Percentiles rank a stretch among this genome's conserved stretches.
phyloP scores from a whole-genome alignment of 2,329 filamentous ascomycete species.

The Exutisphaerella laricina region DNA sequence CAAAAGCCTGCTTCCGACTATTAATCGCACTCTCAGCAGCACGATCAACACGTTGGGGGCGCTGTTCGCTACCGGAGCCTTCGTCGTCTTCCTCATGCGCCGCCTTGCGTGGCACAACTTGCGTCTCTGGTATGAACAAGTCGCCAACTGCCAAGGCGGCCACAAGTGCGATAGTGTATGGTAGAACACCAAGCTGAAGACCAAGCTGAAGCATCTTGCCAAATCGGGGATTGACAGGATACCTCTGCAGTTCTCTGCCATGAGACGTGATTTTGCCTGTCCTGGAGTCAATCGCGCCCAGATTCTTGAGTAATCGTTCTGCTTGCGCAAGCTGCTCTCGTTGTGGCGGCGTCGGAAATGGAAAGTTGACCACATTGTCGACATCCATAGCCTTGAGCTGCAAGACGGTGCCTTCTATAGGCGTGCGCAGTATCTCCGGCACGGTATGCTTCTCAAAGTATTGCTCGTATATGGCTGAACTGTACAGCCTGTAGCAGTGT shows the following conservation, averaged over 20 bases:
- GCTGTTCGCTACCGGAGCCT: not conserved
- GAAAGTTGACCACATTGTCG: conserved; percentile 85
- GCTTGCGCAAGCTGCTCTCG: conserved; percentile 70
- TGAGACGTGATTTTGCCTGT: conserved; percentile 68
- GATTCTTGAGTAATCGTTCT: conserved; percentile 77
- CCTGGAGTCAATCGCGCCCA: conserved; percentile 68
- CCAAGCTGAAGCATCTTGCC: conserved; percentile 88
- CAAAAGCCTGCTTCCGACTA: conserved; percentile 49
- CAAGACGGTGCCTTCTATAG: conserved; percentile 81
- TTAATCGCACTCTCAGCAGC: conserved; percentile 4
- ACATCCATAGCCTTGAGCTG: conserved; percentile 94
- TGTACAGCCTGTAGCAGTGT: conserved; percentile 93
- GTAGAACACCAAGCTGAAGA: conserved; percentile 72
- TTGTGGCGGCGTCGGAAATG: conserved; percentile 87
- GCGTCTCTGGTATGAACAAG: conserved; percentile 76
- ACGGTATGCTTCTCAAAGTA: conserved; percentile 82
- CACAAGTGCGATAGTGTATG: conserved; percentile 82
- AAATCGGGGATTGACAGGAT: conserved; percentile 85
- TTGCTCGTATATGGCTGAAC: conserved; percentile 85
- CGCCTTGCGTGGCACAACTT: conserved; percentile 49
- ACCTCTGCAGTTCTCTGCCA: conserved; percentile 77
- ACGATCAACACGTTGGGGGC: conserved; percentile 9
- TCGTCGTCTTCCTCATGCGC: conserved; percentile 34
- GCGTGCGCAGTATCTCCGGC: conserved; percentile 84
- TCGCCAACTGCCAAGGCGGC: conserved; percentile 84